Evolutionary conservation across 179 eudicot species (phyloP).

Genomic region (Dionaea muscipula): DNA sequence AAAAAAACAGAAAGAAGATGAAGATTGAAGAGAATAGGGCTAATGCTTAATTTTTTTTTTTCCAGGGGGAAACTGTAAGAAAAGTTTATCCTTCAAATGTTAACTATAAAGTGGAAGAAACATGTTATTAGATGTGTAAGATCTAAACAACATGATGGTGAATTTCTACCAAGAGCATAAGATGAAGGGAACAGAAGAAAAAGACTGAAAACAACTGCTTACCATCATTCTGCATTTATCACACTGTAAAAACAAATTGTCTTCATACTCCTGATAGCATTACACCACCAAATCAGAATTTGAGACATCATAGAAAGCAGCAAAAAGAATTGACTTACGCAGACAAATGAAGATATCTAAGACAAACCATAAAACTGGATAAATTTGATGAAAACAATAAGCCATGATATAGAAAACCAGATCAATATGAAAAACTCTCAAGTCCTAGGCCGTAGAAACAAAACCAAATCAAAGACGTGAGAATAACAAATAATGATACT

Average conservation of each 20-base stretch:
- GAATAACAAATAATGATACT: background rate
- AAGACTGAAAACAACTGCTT: slow-evolving; percentile 15
- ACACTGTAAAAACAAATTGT: slow-evolving; percentile 90
- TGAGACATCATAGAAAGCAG: background rate
- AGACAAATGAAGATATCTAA: background rate
- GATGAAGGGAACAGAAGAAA: background rate
- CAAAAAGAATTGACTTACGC: background rate
- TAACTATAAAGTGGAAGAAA: too few relatives aligned
- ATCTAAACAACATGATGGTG: too few relatives aligned
- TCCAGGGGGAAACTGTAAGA: too few relatives aligned
- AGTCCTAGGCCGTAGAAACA: background rate
- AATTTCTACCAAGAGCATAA: background rate
- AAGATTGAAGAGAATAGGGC: too few relatives aligned
- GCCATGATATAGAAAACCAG: too few relatives aligned
- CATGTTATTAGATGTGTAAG: too few relatives aligned
- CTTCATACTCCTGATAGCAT: slow-evolving; percentile 69
- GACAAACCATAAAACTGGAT: background rate
- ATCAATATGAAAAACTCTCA: background rate
- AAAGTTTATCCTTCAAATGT: too few relatives aligned
- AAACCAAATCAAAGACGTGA: background rate
- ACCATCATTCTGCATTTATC: slow-evolving; percentile 99
- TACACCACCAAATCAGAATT: slow-evolving; percentile 6
- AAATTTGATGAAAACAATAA: too few relatives aligned
- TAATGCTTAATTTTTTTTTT: too few relatives aligned
- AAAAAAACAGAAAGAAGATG: too few relatives aligned